Evolutionary conservation across 106 monocot species (phyloP).

Genomic region (Agapanthus africanus): DNA sequence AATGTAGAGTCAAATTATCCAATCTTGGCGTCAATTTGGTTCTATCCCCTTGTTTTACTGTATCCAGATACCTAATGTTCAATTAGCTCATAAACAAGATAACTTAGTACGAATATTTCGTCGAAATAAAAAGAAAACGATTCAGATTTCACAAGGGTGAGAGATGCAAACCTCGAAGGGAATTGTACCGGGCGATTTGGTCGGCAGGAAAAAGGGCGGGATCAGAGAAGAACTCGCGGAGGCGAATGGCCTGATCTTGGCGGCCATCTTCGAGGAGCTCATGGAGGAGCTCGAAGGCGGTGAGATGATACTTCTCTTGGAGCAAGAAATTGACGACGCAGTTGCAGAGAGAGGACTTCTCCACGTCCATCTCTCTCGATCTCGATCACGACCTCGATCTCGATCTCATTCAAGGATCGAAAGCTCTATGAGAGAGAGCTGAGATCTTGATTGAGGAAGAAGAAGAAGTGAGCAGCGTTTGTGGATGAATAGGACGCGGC

Average conservation of each 20-base stretch:
- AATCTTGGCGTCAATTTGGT: not conserved
- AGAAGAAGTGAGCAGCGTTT: no score
- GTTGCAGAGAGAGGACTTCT: constrained; percentile 87
- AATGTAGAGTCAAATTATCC: not conserved
- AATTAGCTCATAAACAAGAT: no score
- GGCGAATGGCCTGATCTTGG: constrained; percentile 89
- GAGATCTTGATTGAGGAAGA: no score
- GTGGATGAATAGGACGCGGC: no score
- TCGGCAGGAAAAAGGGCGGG: constrained; percentile 65
- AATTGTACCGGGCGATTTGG: constrained; percentile 65
- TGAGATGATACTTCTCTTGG: constrained; percentile 82
- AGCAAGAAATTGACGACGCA: constrained; percentile 95
- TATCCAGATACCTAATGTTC: no score
- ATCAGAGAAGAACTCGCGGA: constrained; percentile 74
- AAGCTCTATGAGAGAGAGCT: no score
- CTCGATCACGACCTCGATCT: no score
- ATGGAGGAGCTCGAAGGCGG: constrained; percentile 96
- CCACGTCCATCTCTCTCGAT: constrained; percentile 63
- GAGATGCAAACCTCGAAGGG: constrained; percentile 42
- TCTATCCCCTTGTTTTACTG: no score
- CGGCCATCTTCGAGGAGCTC: constrained; percentile 94
- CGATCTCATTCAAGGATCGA: no score
- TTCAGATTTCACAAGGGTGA: no score
- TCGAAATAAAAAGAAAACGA: not conserved
- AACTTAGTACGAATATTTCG: no score